These are phyloP conservation scores for Podospora australis DNA, from an alignment of 495 filamentous ascomycete species.

Conservation along the genomic window DNA sequence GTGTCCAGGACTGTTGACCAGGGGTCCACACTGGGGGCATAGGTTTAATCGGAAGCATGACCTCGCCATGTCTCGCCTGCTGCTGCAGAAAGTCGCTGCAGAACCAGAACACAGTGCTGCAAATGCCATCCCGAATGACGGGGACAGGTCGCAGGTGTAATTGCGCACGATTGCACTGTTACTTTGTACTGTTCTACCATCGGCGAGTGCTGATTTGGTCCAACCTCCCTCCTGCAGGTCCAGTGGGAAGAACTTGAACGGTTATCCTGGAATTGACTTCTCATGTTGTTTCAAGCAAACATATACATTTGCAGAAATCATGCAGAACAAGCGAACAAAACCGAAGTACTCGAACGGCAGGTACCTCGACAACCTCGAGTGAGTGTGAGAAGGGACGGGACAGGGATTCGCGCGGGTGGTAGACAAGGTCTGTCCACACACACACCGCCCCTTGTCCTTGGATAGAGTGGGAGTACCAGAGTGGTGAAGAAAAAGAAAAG, in stretches of 20 bases:
- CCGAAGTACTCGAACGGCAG: too few relatives aligned
- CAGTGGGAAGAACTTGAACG: neutral
- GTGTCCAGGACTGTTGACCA: neutral
- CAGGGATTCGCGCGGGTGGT: constrained; percentile 4
- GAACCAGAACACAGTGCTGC: neutral
- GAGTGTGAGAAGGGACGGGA: neutral
- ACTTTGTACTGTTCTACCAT: neutral
- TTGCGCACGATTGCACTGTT: neutral
- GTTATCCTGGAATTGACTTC: too few relatives aligned
- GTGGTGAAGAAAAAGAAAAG: constrained; percentile 8
- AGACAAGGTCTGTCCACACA: constrained; percentile 9
- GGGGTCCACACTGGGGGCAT: constrained; percentile 7
- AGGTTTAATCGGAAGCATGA: constrained; percentile 10
- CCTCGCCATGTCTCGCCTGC: constrained; percentile 11
- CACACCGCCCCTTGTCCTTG: constrained; percentile 30
- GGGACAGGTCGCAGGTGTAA: neutral
- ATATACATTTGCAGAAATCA: neutral
- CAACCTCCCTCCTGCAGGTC: neutral
- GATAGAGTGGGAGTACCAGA: constrained; percentile 6
- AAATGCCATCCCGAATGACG: constrained; percentile 11
- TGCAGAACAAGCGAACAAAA: too few relatives aligned
- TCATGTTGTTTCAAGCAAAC: constrained; percentile 6
- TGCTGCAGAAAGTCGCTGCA: constrained; percentile 1
- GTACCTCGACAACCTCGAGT: too few relatives aligned
- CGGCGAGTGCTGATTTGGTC: neutral